Percentiles rank a stretch among this genome's conserved stretches.
These are phyloP conservation scores for Chaetothyriales sp. DNA, from an alignment of 2,329 filamentous ascomycete genomes.

Conservation along the genomic window DNA sequence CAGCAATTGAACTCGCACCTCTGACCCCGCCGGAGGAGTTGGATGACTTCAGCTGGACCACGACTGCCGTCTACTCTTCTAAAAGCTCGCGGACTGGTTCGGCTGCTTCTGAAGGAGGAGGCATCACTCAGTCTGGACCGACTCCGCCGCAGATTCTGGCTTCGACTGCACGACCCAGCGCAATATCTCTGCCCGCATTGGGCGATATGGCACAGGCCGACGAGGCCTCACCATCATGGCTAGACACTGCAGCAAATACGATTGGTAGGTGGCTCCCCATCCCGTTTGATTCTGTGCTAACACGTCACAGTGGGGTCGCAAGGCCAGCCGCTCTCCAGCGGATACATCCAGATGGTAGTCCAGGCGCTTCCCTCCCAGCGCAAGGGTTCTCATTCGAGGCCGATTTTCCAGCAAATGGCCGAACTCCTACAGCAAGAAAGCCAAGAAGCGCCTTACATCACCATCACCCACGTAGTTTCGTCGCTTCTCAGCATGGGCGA, in stretches of 20 bases:
- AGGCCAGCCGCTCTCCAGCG: background rate
- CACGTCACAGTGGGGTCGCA: background rate
- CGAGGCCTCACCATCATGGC: background rate
- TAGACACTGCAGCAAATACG: background rate
- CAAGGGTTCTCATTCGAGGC: constrained; percentile 25
- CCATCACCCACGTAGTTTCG: constrained; percentile 50
- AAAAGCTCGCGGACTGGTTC: background rate
- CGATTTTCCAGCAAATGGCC: constrained; percentile 42
- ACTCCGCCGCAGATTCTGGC: background rate
- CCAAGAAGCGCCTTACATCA: constrained; percentile 42
- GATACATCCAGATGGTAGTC: constrained; percentile 42
- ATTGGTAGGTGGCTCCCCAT: background rate
- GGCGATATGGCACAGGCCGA: background rate
- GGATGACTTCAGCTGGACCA: background rate
- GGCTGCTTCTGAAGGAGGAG: background rate
- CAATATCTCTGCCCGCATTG: background rate
- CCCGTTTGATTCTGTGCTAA: background rate
- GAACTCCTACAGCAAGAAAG: constrained; percentile 41
- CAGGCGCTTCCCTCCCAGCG: constrained; percentile 44
- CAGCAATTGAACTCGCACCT: background rate
- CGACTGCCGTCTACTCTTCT: background rate
- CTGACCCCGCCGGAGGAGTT: background rate
- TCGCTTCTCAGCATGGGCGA: constrained; percentile 46
- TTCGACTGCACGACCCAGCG: background rate
- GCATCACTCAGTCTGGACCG: background rate